phyloP scores from a whole-genome alignment of 2,329 filamentous ascomycete species.

The Gaeumannomyces sp. region DNA sequence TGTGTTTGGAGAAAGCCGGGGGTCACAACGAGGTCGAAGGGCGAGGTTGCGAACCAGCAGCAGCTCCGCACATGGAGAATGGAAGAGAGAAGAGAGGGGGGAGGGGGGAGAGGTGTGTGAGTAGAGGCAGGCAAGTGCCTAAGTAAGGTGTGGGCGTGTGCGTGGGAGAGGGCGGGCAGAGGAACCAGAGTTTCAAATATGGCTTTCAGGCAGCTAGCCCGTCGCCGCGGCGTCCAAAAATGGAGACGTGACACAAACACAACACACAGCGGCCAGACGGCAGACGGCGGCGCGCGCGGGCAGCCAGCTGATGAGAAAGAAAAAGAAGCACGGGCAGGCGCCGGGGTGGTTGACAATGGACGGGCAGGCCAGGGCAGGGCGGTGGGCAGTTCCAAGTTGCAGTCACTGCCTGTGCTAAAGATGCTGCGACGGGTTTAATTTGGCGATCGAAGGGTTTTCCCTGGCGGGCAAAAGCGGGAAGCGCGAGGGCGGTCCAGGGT shows the following conservation, averaged over 20 bases:
- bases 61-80: constrained; percentile 1
- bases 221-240: background rate
- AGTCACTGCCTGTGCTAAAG: background rate
- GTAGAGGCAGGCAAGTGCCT: background rate
- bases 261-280: background rate
- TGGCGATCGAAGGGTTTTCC: background rate
- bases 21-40: background rate
- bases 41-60: constrained; percentile 1
- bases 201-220: background rate
- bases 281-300: no score
- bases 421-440: background rate
- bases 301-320: no score
- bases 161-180: background rate
- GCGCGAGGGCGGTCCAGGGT: background rate
- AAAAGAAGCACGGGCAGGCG: no score
- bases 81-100: background rate
- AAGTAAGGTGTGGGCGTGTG: background rate
- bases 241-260: background rate
- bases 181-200: background rate
- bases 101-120: background rate
- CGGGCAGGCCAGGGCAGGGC: no score
- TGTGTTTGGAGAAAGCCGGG: no score
- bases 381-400: background rate
- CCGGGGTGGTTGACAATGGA: no score
- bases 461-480: background rate